These are phyloP conservation scores for Podosphaera leucotricha DNA, from an alignment of 2,329 filamentous ascomycete genomes.

Conservation along the genomic window DNA sequence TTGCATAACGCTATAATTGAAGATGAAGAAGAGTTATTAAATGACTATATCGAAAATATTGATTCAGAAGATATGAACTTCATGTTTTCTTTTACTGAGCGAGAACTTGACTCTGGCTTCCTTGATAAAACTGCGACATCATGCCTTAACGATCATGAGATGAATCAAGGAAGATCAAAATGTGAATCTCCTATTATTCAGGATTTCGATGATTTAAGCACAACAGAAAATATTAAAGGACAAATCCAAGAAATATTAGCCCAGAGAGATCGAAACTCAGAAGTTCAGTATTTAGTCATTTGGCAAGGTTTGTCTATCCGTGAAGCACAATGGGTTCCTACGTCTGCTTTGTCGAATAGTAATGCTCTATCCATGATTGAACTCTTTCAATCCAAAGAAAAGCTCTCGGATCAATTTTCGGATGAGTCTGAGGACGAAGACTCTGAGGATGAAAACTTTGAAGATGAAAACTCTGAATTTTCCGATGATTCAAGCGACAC, in stretches of 20 bases:
- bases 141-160: conserved; percentile 4
- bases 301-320: conserved; percentile 21
- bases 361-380: conserved; percentile 14
- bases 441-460: too few relatives aligned
- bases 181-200: conserved; percentile 23
- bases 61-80: conserved; percentile 8
- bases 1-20: neutral
- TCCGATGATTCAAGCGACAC: conserved; percentile 13
- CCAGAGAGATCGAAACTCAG: conserved; percentile 21
- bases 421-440: conserved; percentile 6
- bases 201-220: conserved; percentile 25
- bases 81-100: conserved; percentile 8
- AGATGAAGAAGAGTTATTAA: conserved; percentile 9
- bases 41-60: conserved; percentile 18
- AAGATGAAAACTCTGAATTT: conserved; percentile 9
- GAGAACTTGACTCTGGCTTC: conserved; percentile 23
- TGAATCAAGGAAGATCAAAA: conserved; percentile 5
- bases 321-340: conserved; percentile 25
- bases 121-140: conserved; percentile 16
- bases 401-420: conserved; percentile 10
- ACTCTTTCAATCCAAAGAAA: conserved; percentile 16
- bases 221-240: conserved; percentile 22
- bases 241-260: conserved; percentile 21
- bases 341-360: conserved; percentile 14
- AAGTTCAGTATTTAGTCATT: conserved; percentile 27